Evolutionary conservation across 1,139 yeast genomes (phyloP).

Genomic region (Nadsonia starkeyi-henricii): DNA sequence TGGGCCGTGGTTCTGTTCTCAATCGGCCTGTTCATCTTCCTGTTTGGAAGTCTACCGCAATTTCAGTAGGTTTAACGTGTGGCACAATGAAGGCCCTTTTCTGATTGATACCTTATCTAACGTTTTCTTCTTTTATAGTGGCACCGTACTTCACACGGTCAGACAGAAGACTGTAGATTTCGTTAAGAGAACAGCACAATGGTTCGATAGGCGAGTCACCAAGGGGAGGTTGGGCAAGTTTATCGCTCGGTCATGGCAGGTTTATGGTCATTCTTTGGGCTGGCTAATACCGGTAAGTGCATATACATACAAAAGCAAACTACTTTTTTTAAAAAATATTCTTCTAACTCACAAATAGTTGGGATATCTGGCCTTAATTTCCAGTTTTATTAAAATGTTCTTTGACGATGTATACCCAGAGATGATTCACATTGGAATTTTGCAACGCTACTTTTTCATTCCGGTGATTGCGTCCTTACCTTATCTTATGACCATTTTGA

Average conservation of each 20-base stretch:
- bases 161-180: background rate
- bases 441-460: slow-evolving; percentile 11
- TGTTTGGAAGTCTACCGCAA: slow-evolving; percentile 44
- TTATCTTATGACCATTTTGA: slow-evolving; percentile 30
- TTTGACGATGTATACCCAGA: slow-evolving; percentile 28
- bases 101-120: slow-evolving; percentile 4
- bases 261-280: slow-evolving; percentile 6
- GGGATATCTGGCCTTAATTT: slow-evolving; percentile 33
- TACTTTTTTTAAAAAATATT: no score
- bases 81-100: slow-evolving; percentile 6
- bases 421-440: slow-evolving; percentile 13
- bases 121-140: slow-evolving; percentile 4
- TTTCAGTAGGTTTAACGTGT: slow-evolving; percentile 19
- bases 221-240: slow-evolving; percentile 1
- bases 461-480: slow-evolving; percentile 24
- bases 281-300: slow-evolving; percentile 30
- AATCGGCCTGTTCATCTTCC: slow-evolving; percentile 18
- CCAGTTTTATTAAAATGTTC: slow-evolving; percentile 36
- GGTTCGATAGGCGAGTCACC: slow-evolving; percentile 1
- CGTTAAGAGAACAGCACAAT: background rate
- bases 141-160: background rate
- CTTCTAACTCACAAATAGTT: no score
- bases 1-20: slow-evolving; percentile 13
- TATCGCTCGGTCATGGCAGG: background rate
- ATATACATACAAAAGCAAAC: no score